Percentiles rank a stretch among this genome's conserved stretches.
phyloP scores from a whole-genome alignment of 2,329 filamentous ascomycete genomes.

The Trichoderma arundinaceum region DNA sequence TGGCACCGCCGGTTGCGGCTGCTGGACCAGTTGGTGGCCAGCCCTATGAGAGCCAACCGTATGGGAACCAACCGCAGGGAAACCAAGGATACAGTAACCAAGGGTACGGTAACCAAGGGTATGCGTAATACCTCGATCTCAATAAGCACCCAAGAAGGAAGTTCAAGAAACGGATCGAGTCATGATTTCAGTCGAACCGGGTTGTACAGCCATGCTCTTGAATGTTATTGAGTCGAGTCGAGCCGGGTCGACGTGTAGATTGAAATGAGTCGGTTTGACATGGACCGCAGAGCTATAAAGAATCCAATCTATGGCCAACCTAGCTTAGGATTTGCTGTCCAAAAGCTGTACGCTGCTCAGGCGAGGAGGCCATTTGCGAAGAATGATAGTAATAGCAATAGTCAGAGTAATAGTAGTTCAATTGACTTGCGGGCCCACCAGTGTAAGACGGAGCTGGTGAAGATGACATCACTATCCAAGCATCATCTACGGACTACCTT shows the following conservation, averaged over 20 bases:
- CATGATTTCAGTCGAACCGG: background rate
- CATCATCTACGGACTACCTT: background rate
- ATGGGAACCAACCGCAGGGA: background rate
- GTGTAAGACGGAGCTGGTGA: background rate
- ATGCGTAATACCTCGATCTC: background rate
- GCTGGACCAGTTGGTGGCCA: conserved; percentile 6
- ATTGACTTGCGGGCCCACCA: background rate
- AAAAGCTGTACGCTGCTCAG: background rate
- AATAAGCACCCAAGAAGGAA: background rate
- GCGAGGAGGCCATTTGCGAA: background rate
- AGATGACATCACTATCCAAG: conserved; percentile 14
- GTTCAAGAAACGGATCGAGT: background rate
- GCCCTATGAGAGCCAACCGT: conserved; percentile 4
- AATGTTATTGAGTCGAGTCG: background rate
- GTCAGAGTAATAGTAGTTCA: background rate
- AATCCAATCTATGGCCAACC: background rate
- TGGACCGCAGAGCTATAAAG: background rate
- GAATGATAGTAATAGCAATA: background rate
- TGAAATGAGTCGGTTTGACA: background rate
- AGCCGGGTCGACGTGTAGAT: background rate
- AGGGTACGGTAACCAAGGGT: background rate
- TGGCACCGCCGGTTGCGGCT: conserved; percentile 43
- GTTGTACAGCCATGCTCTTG: background rate
- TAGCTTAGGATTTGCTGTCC: background rate
- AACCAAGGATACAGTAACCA: background rate